A percentile compares a stretch with the other conserved stretches of the same genome.
These are phyloP conservation scores for Vicia faba DNA, from an alignment of 306 rosid species.

Conservation along the genomic window DNA sequence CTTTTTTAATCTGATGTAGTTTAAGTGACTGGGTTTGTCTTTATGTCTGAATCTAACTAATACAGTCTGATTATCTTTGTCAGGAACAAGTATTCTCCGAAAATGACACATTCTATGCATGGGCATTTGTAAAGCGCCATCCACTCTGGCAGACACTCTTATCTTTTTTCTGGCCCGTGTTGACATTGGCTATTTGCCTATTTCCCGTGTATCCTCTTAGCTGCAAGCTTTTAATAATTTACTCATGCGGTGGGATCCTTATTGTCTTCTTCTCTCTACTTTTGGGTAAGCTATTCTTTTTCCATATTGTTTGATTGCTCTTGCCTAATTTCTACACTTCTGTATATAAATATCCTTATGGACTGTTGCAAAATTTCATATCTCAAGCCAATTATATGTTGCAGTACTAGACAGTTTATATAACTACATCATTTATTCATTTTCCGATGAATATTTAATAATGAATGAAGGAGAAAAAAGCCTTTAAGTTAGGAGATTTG, in stretches of 20 bases:
- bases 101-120: slow-evolving; percentile 93
- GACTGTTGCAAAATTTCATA: slow-evolving; percentile 6
- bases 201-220: slow-evolving; percentile 97
- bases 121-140: slow-evolving; percentile 88
- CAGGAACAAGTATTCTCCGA: slow-evolving; percentile 96
- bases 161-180: slow-evolving; percentile 95
- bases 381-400: slow-evolving; percentile 31
- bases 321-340: slow-evolving; percentile 24
- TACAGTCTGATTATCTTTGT: slow-evolving; percentile 41
- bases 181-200: slow-evolving; percentile 94
- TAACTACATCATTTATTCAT: slow-evolving; percentile 3
- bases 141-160: slow-evolving; percentile 99
- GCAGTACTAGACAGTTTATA: slow-evolving; percentile 15
- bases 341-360: slow-evolving; percentile 10
- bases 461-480: slow-evolving; percentile 13
- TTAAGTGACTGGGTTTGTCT: slow-evolving; percentile 19
- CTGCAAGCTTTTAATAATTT: slow-evolving; percentile 90
- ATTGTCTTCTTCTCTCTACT: slow-evolving; percentile 83
- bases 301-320: slow-evolving; percentile 20
- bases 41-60: slow-evolving; percentile 33
- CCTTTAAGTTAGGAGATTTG: slow-evolving; percentile 4
- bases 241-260: slow-evolving; percentile 92
- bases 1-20: slow-evolving; percentile 1
- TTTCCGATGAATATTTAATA: slow-evolving; percentile 9
- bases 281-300: slow-evolving; percentile 60